Evolutionary conservation across 495 filamentous ascomycete genomes (phyloP).

Genomic region (Endocarpon pusillum): DNA sequence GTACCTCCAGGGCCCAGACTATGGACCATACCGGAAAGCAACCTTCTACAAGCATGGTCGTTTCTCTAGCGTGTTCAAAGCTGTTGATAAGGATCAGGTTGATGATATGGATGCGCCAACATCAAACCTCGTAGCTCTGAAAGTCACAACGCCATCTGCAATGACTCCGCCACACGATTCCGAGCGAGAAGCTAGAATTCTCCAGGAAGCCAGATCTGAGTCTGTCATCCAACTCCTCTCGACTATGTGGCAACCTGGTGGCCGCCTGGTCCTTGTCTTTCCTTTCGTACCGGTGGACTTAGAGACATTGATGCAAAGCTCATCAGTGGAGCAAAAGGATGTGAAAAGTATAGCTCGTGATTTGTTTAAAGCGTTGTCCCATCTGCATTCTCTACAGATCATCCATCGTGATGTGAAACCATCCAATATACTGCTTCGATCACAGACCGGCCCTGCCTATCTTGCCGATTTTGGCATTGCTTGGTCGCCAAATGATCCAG

Average conservation of each 20-base stretch:
- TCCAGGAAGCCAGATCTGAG: slow-evolving; percentile 25
- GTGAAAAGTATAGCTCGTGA: slow-evolving; percentile 37
- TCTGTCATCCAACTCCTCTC: slow-evolving; percentile 49
- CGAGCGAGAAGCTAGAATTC: slow-evolving; percentile 55
- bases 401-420: slow-evolving; percentile 93
- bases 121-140: slow-evolving; percentile 49
- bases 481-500: slow-evolving; percentile 46
- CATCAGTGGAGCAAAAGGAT: slow-evolving; percentile 25
- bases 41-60: slow-evolving; percentile 37
- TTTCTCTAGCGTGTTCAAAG: slow-evolving; percentile 68
- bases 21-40: slow-evolving; percentile 3
- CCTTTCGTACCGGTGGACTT: slow-evolving; percentile 68
- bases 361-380: slow-evolving; percentile 53
- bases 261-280: slow-evolving; percentile 59
- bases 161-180: slow-evolving; percentile 68
- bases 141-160: slow-evolving; percentile 61
- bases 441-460: slow-evolving; percentile 49
- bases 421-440: slow-evolving; percentile 63
- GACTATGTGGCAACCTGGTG: slow-evolving; percentile 54
- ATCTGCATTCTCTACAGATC: slow-evolving; percentile 56
- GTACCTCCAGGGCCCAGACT: background rate
- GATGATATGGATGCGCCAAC: too few relatives aligned
- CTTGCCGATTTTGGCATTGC: slow-evolving; percentile 87
- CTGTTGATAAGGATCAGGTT: slow-evolving; percentile 20
- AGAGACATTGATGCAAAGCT: slow-evolving; percentile 36